A percentile compares a stretch with the other conserved stretches of the same genome.
These are phyloP conservation scores for Coemansia biformis DNA, from an alignment of 192 early-diverging fungal species.

Conservation along the genomic window DNA sequence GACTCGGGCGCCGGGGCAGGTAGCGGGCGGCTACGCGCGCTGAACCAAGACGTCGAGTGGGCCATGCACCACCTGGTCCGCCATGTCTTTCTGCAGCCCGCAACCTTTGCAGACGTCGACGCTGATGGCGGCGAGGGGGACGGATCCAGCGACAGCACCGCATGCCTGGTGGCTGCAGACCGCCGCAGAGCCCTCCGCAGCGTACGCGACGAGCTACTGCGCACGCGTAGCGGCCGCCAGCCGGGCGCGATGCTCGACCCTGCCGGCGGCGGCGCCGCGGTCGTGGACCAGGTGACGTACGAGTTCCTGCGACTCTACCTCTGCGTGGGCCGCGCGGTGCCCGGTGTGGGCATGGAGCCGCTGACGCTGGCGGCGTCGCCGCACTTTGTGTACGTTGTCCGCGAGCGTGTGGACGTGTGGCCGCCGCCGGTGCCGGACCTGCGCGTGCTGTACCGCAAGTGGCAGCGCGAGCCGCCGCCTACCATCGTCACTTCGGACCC, in stretches of 20 bases:
- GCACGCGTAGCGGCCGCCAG: slow-evolving; percentile 16
- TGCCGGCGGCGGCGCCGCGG: slow-evolving; percentile 40
- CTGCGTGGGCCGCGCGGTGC: slow-evolving; percentile 25
- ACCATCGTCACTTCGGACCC: slow-evolving; percentile 45
- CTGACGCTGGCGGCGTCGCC: slow-evolving; percentile 40
- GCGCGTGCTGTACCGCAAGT: slow-evolving; percentile 35
- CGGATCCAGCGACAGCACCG: too few relatives aligned
- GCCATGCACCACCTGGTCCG: slow-evolving; percentile 53
- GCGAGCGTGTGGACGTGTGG: slow-evolving; percentile 52
- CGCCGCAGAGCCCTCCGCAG: slow-evolving; percentile 1
- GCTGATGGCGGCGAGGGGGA: slow-evolving; percentile 5
- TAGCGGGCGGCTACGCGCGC: slow-evolving; percentile 38
- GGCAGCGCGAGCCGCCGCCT: slow-evolving; percentile 36
- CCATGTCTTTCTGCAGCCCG: slow-evolving; percentile 46
- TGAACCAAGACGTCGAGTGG: slow-evolving; percentile 54
- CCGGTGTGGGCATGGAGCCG: slow-evolving; percentile 17
- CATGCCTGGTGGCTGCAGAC: too few relatives aligned
- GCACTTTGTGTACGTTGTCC: slow-evolving; percentile 43
- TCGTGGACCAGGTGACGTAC: slow-evolving; percentile 52
- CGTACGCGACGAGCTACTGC: slow-evolving; percentile 27
- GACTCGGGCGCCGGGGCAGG: slow-evolving; percentile 28
- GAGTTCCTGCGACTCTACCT: slow-evolving; percentile 53
- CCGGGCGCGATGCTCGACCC: slow-evolving; percentile 38
- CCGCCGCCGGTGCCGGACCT: slow-evolving; percentile 49
- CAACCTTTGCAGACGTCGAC: slow-evolving; percentile 18